These are phyloP conservation scores for Meripilus lineatus DNA, from an alignment of 1,284 basidiomycete genomes.

Conservation along the genomic window DNA sequence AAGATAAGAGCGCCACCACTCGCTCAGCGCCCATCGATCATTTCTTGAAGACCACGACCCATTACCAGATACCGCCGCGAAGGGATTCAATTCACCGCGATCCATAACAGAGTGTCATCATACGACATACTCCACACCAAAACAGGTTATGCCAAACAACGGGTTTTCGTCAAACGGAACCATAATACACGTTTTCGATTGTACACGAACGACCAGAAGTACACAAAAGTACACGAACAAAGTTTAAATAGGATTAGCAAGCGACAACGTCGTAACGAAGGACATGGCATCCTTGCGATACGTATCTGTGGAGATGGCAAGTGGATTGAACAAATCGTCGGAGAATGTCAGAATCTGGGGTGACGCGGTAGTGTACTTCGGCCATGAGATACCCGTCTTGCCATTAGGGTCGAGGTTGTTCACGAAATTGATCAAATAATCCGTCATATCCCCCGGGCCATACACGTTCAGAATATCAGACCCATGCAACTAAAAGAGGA, in stretches of 20 bases:
- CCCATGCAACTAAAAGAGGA: constrained; percentile 16
- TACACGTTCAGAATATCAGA: constrained; percentile 20
- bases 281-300: constrained; percentile 32
- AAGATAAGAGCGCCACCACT: no score
- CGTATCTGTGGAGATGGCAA: constrained; percentile 25
- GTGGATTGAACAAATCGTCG: constrained; percentile 18
- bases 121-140: no score
- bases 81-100: no score
- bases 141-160: no score
- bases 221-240: neutral
- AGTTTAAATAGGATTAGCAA: constrained; percentile 3
- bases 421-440: constrained; percentile 23
- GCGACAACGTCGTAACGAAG: constrained; percentile 23
- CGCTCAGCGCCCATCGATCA: no score
- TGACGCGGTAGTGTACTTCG: constrained; percentile 14
- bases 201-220: no score
- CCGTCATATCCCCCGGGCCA: constrained; percentile 17
- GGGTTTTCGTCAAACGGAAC: no score
- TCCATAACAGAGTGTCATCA: no score
- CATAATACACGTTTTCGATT: no score
- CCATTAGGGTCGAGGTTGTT: constrained; percentile 24
- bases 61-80: no score
- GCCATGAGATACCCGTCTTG: constrained; percentile 12
- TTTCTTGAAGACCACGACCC: no score
- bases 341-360: constrained; percentile 21